phyloP scores from a whole-genome alignment of 1,284 basidiomycete species.

The Sanguinoderma infundibulare region DNA sequence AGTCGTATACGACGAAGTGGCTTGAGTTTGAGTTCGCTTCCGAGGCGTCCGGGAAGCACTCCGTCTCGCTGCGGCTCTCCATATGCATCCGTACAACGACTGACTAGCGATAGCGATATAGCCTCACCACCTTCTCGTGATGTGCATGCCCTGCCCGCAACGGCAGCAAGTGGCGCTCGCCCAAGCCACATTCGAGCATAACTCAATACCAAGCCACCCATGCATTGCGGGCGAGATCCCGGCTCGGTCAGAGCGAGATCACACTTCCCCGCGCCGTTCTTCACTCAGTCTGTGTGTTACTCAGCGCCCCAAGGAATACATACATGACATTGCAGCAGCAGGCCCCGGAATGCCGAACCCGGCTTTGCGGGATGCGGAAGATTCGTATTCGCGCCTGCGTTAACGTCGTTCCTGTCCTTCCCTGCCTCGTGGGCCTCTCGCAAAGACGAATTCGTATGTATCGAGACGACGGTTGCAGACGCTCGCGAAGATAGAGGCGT shows the following conservation, averaged over 20 bases:
- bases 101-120: not conserved
- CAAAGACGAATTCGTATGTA: not conserved
- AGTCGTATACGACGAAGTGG: not conserved
- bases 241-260: slow-evolving; percentile 2
- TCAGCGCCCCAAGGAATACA: too few species aligned
- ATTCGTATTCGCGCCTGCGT: not conserved
- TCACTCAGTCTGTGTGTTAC: too few species aligned
- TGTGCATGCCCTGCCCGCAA: not conserved
- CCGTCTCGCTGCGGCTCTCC: too few species aligned
- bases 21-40: not conserved
- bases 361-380: not conserved
- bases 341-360: not conserved
- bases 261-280: not conserved
- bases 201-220: not conserved
- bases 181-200: not conserved
- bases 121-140: not conserved
- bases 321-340: not conserved
- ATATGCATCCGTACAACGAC: not conserved
- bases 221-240: slow-evolving; percentile 5
- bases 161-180: not conserved
- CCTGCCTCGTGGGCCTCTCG: not conserved
- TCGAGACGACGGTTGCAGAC: not conserved
- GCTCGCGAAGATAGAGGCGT: not conserved
- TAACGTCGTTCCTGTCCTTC: not conserved
- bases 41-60: not conserved